phyloP scores from a whole-genome alignment of 164 flowering plant species.

The Chimonanthus salicifolius region DNA sequence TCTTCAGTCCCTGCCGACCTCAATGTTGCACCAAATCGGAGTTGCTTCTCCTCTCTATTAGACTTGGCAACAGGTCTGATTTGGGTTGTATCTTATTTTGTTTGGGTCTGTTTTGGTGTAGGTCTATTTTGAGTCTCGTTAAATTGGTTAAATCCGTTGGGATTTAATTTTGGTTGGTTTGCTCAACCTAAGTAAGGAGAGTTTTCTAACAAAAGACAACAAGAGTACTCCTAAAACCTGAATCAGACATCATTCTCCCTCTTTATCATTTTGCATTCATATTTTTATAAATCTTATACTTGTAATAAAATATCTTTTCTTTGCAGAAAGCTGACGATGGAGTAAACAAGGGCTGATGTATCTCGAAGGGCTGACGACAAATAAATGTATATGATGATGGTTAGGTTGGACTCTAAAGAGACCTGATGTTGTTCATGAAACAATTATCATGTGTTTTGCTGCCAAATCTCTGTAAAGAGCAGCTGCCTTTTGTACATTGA shows the following conservation, averaged over 20 bases:
- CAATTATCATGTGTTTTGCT: background rate
- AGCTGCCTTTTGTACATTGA: background rate
- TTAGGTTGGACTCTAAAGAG: background rate
- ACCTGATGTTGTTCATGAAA: background rate
- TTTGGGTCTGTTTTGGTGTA: no score
- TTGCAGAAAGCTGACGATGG: constrained; percentile 5
- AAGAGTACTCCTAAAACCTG: background rate
- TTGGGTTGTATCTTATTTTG: no score
- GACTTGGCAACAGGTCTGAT: background rate
- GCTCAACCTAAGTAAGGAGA: no score
- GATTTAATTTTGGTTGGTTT: no score
- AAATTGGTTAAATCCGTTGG: no score
- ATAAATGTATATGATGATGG: background rate
- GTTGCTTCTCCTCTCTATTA: background rate
- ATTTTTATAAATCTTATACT: background rate
- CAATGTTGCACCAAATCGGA: background rate
- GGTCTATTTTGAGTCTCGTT: no score
- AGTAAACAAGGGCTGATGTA: constrained; percentile 6
- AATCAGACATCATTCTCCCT: background rate
- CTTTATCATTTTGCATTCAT: background rate
- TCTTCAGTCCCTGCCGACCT: background rate
- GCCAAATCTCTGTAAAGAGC: background rate
- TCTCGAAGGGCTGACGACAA: background rate
- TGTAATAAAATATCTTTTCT: background rate
- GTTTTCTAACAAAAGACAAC: background rate